A percentile compares a stretch with the other conserved stretches of the same genome.
Evolutionary conservation across 169 alveolate genomes (phyloP).

Genomic region (Plasmodium reichenowi): DNA sequence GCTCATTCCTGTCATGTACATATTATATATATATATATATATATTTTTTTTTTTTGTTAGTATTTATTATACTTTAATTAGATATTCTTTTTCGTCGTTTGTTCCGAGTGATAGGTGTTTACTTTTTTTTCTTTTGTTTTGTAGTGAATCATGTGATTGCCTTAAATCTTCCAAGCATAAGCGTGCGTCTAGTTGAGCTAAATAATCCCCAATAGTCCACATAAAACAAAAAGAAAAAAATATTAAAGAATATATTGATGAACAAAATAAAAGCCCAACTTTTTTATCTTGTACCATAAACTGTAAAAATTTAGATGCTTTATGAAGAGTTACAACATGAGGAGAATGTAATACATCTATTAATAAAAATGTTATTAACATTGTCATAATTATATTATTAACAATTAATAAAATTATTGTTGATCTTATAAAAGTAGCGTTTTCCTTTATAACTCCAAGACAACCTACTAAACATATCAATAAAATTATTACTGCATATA

Average conservation of each 20-base stretch:
- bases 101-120: neutral
- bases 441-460: constrained; percentile 52
- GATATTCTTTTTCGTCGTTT: constrained; percentile 33
- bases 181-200: constrained; percentile 67
- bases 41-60: no score
- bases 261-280: constrained; percentile 54
- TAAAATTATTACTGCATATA: constrained; percentile 57
- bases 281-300: constrained; percentile 52
- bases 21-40: neutral
- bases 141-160: constrained; percentile 41
- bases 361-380: constrained; percentile 63
- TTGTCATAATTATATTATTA: constrained; percentile 73
- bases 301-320: constrained; percentile 63
- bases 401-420: constrained; percentile 68
- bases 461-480: constrained; percentile 67
- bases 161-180: constrained; percentile 64
- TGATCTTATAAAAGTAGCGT: constrained; percentile 65
- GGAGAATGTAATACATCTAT: constrained; percentile 64
- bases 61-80: constrained; percentile 50
- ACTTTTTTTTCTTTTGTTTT: constrained; percentile 39
- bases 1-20: neutral
- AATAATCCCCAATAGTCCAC: constrained; percentile 75
- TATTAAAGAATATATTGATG: constrained; percentile 41
- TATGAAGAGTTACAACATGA: constrained; percentile 63
- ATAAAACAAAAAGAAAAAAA: constrained; percentile 74